A percentile compares a stretch with the other conserved stretches of the same genome.
phyloP scores from a whole-genome alignment of 2,329 filamentous ascomycete species.

The Aspergillus calidoustus region DNA sequence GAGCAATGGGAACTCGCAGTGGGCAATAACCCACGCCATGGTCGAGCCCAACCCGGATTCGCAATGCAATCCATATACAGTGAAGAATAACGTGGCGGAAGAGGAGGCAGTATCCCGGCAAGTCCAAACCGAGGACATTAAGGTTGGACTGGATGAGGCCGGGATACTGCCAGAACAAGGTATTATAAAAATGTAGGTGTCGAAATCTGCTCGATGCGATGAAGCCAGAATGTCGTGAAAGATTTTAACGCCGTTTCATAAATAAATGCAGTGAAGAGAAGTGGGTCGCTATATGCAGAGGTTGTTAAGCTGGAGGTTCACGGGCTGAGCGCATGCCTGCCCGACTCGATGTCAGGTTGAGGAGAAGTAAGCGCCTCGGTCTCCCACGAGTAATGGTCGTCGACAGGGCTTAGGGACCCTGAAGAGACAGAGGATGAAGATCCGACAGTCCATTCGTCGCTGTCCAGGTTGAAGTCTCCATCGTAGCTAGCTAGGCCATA shows the following conservation, averaged over 20 bases:
- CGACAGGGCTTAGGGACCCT: constrained; percentile 64
- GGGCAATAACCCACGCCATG: constrained; percentile 18
- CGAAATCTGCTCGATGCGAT: constrained; percentile 45
- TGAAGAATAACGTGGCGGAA: constrained; percentile 22
- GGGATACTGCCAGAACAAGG: constrained; percentile 25
- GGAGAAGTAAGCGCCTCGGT: constrained; percentile 43
- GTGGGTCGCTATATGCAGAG: constrained; percentile 28
- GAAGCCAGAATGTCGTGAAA: constrained; percentile 44
- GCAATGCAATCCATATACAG: constrained; percentile 44
- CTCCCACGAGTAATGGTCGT: constrained; percentile 59
- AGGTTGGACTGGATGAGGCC: constrained; percentile 23
- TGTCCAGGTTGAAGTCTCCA: constrained; percentile 64
- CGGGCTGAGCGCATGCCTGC: constrained; percentile 35
- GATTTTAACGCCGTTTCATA: constrained; percentile 40
- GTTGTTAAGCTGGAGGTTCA: constrained; percentile 17
- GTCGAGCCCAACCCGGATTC: constrained; percentile 24
- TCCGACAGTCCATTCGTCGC: constrained; percentile 88
- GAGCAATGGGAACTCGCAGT: constrained; percentile 27
- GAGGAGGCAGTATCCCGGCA: constrained; percentile 22
- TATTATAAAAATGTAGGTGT: constrained; percentile 45
- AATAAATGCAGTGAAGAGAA: constrained; percentile 33
- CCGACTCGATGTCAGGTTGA: constrained; percentile 46
- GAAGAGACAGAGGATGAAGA: constrained; percentile 78
- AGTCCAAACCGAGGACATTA: constrained; percentile 25
- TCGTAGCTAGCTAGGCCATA: constrained; percentile 63